Evolutionary conservation across 805 yeast genomes (phyloP).

Genomic region (Tanozyma kutaoensis): DNA sequence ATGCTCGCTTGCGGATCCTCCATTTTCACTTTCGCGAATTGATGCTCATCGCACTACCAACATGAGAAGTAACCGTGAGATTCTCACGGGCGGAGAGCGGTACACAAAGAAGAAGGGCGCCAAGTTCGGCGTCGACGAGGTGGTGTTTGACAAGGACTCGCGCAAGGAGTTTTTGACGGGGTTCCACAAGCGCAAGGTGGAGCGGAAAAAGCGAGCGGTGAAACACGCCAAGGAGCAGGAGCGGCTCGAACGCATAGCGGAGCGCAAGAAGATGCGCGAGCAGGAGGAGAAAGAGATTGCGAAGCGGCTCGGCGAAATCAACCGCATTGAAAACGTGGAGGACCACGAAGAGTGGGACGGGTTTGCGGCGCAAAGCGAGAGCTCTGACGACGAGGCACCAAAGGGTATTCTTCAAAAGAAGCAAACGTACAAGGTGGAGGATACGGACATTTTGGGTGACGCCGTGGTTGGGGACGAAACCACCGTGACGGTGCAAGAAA

Average conservation of each 20-base stretch:
- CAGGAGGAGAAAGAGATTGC: conserved; percentile 46
- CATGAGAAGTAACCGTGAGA: conserved; percentile 54
- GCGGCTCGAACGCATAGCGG: conserved; percentile 58
- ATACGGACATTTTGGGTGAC: conserved; percentile 10
- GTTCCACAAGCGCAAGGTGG: conserved; percentile 85
- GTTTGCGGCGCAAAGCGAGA: conserved; percentile 7
- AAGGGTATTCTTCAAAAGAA: conserved; percentile 8
- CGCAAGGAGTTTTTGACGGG: conserved; percentile 84
- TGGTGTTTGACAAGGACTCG: conserved; percentile 69
- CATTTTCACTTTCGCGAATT: no score
- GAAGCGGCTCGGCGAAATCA: conserved; percentile 10
- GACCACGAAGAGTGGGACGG: conserved; percentile 28
- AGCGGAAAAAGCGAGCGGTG: conserved; percentile 78
- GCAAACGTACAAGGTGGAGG: conserved; percentile 19
- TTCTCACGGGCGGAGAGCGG: conserved; percentile 76
- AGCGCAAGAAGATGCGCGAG: conserved; percentile 56
- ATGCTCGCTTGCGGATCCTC: no score
- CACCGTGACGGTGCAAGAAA: conserved; percentile 43
- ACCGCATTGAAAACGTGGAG: conserved; percentile 6
- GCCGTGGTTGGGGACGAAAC: conserved; percentile 33
- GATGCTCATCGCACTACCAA: conserved; percentile 1
- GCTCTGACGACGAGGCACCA: conserved; percentile 4
- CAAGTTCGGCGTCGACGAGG: conserved; percentile 59
- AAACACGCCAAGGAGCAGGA: conserved; percentile 68
- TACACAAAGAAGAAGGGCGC: conserved; percentile 50